Evolutionary conservation across 257 asterid genomes (phyloP).

Genomic region (Lithospermum erythrorhizon): DNA sequence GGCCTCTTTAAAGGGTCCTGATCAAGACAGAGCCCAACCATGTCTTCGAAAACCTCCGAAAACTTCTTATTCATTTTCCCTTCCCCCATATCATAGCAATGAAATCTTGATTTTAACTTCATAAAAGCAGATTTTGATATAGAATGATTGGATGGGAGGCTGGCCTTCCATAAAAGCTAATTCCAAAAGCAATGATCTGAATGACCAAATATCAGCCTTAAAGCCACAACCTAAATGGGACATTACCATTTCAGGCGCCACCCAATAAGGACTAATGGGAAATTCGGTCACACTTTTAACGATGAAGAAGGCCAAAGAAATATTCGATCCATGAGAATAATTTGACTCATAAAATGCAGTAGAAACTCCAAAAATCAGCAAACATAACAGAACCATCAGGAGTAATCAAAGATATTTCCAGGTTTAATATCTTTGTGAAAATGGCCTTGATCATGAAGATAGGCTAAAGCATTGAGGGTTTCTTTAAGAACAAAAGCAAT

Average conservation of each 20-base stretch:
- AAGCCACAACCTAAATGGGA: constrained; percentile 62
- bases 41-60: constrained; percentile 53
- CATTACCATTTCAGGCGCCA: constrained; percentile 83
- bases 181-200: constrained; percentile 65
- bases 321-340: constrained; percentile 11
- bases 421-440: constrained; percentile 68
- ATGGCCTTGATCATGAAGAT: constrained; percentile 75
- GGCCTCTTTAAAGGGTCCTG: constrained; percentile 81
- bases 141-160: constrained; percentile 64
- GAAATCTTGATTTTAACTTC: constrained; percentile 58
- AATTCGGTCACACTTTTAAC: constrained; percentile 41
- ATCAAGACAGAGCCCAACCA: constrained; percentile 76
- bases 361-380: constrained; percentile 76
- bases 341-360: constrained; percentile 52
- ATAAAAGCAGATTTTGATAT: constrained; percentile 62
- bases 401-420: constrained; percentile 58
- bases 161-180: constrained; percentile 85
- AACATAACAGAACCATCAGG: constrained; percentile 54
- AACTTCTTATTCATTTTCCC: constrained; percentile 44
- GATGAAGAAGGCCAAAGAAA: constrained; percentile 26
- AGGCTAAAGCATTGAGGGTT: constrained; percentile 37
- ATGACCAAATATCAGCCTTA: constrained; percentile 88
- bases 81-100: constrained; percentile 43
- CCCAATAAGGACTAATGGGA: constrained; percentile 75
- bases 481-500: constrained; percentile 56